A percentile compares a stretch with the other conserved stretches of the same genome.
These are phyloP conservation scores for Pythium rhizo-oryzae DNA, from an alignment of 352 stramenopile genomes.

Conservation along the genomic window DNA sequence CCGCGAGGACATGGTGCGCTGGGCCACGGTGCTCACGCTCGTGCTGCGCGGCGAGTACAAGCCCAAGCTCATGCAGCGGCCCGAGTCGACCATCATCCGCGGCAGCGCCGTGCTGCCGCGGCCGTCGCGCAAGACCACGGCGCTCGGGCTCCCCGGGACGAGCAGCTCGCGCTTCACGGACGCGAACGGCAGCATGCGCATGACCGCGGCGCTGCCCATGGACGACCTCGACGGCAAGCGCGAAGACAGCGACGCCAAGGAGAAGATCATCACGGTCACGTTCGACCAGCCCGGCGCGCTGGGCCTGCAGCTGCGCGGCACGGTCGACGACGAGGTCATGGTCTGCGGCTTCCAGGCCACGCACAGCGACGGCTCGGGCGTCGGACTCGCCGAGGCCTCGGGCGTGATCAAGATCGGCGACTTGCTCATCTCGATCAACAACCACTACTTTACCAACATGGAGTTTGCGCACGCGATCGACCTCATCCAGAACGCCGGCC, in stretches of 20 bases:
- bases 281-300: slow-evolving; percentile 80
- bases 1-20: slow-evolving; percentile 89
- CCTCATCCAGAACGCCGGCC: slow-evolving; percentile 65
- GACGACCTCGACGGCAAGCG: slow-evolving; percentile 56
- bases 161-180: slow-evolving; percentile 73
- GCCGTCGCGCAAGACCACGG: slow-evolving; percentile 72
- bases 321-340: slow-evolving; percentile 89
- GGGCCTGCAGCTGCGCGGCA: slow-evolving; percentile 76
- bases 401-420: slow-evolving; percentile 82
- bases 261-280: slow-evolving; percentile 89
- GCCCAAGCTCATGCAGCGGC: slow-evolving; percentile 86
- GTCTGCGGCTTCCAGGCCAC: slow-evolving; percentile 78
- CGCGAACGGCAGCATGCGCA: slow-evolving; percentile 73
- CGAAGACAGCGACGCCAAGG: slow-evolving; percentile 76
- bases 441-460: slow-evolving; percentile 88
- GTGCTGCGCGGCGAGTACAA: slow-evolving; percentile 89
- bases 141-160: slow-evolving; percentile 37
- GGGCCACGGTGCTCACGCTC: slow-evolving; percentile 85
- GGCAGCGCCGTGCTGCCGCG: slow-evolving; percentile 82
- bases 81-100: slow-evolving; percentile 87
- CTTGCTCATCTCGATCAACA: slow-evolving; percentile 87
- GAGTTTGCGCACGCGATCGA: slow-evolving; percentile 81
- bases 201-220: slow-evolving; percentile 60
- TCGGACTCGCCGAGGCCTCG: slow-evolving; percentile 62
- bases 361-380: slow-evolving; percentile 23